Evolutionary conservation across 805 yeast genomes (phyloP).

Genomic region (Kodamaea jinghongensis): DNA sequence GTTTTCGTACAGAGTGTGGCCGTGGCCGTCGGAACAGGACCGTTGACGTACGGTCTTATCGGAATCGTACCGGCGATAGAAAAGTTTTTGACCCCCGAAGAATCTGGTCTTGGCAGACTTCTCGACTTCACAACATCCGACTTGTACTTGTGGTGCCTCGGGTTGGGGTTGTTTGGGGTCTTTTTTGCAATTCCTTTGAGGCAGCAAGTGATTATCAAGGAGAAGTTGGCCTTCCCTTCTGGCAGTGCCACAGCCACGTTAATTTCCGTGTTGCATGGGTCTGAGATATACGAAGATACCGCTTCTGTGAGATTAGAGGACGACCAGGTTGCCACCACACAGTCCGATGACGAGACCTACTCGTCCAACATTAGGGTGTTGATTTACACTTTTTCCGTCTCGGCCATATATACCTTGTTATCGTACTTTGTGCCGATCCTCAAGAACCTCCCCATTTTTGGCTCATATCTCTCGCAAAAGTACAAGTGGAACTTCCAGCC

Average conservation of each 20-base stretch:
- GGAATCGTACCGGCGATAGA: constrained; percentile 97
- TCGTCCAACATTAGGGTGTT: constrained; percentile 60
- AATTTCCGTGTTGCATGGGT: constrained; percentile 81
- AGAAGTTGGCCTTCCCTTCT: constrained; percentile 87
- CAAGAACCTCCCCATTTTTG: constrained; percentile 73
- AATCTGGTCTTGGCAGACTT: constrained; percentile 57
- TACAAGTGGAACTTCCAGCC: constrained; percentile 91
- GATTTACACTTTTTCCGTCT: constrained; percentile 56
- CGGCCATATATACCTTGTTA: constrained; percentile 68
- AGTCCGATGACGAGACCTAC: constrained; percentile 29
- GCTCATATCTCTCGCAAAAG: constrained; percentile 52
- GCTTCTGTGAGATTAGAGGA: constrained; percentile 8
- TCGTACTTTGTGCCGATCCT: constrained; percentile 74
- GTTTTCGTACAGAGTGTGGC: constrained; percentile 90
- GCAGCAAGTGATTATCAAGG: constrained; percentile 81
- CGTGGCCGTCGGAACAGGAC: constrained; percentile 97
- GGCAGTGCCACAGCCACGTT: constrained; percentile 95
- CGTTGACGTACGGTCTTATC: constrained; percentile 89
- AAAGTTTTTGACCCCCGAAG: constrained; percentile 74
- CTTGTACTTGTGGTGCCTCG: constrained; percentile 76
- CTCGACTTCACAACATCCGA: constrained; percentile 44
- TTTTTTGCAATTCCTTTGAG: constrained; percentile 91
- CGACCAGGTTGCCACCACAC: constrained; percentile 1
- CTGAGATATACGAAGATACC: constrained; percentile 46
- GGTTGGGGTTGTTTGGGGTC: constrained; percentile 91